phyloP scores from a whole-genome alignment of 257 asterid species.

The Capsicum pubescens region DNA sequence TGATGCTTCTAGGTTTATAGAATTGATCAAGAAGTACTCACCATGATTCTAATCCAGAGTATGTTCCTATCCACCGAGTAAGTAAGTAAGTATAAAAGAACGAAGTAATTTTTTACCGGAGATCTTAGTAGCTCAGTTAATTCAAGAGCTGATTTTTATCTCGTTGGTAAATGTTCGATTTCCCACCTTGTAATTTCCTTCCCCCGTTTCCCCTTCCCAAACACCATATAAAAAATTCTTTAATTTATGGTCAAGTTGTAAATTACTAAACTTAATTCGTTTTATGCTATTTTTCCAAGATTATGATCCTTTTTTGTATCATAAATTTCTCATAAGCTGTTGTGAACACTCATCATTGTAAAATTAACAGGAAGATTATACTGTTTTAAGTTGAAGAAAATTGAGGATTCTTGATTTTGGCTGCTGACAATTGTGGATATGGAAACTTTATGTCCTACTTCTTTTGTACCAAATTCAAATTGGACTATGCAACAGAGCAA shows the following conservation, averaged over 20 bases:
- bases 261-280: too few relatives aligned
- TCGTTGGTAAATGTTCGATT: neutral
- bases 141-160: neutral
- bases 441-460: constrained; percentile 58
- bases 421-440: constrained; percentile 30
- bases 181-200: too few relatives aligned
- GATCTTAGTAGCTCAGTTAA: neutral
- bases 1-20: neutral
- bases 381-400: neutral
- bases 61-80: neutral
- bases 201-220: too few relatives aligned
- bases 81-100: neutral
- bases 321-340: neutral
- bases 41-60: neutral
- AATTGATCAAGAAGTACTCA: neutral
- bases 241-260: neutral
- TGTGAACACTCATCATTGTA: neutral
- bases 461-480: constrained; percentile 40
- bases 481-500: constrained; percentile 45
- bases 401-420: neutral
- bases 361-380: neutral
- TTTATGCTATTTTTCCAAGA: neutral
- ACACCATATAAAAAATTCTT: too few relatives aligned
- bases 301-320: neutral
- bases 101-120: neutral